These are phyloP conservation scores for Puccinia polysora DNA, from an alignment of 1,284 basidiomycete species.

Conservation along the genomic window DNA sequence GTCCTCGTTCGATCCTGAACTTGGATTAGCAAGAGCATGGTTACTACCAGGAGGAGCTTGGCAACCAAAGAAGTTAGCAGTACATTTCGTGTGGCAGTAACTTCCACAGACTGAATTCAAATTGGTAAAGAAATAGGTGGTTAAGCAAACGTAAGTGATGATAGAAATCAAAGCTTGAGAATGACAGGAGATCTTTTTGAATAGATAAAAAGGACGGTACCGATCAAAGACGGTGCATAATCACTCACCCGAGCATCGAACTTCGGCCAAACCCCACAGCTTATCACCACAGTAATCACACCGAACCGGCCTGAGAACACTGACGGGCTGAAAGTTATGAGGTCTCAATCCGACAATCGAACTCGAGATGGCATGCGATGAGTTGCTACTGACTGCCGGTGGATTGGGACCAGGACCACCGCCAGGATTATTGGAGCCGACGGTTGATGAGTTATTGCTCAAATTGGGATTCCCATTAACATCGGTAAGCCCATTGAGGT, in stretches of 20 bases:
- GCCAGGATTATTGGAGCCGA: background rate
- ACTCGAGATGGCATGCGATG: background rate
- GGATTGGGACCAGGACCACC: background rate
- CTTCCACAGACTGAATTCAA: conserved; percentile 23
- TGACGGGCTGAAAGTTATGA: conserved; percentile 85
- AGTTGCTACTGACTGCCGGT: no score
- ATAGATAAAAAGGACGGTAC: background rate
- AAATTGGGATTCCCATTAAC: background rate
- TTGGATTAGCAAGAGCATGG: background rate
- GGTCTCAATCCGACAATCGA: conserved; percentile 52
- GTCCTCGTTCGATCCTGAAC: background rate
- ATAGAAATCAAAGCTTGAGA: no score
- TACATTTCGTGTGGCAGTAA: conserved; percentile 39
- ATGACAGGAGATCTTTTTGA: background rate
- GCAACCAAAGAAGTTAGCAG: conserved; percentile 39
- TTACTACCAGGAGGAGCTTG: background rate
- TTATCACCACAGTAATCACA: conserved; percentile 96
- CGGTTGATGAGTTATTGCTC: background rate
- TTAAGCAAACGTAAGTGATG: no score
- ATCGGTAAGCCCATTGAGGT: background rate
- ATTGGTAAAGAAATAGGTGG: background rate
- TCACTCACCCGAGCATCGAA: conserved; percentile 64
- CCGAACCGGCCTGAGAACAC: conserved; percentile 76
- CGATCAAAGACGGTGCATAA: no score
- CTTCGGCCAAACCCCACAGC: conserved; percentile 89